Base-by-base conservation (phyloP, 257 asterid genomes). In the Echium plantagineum region DNA sequence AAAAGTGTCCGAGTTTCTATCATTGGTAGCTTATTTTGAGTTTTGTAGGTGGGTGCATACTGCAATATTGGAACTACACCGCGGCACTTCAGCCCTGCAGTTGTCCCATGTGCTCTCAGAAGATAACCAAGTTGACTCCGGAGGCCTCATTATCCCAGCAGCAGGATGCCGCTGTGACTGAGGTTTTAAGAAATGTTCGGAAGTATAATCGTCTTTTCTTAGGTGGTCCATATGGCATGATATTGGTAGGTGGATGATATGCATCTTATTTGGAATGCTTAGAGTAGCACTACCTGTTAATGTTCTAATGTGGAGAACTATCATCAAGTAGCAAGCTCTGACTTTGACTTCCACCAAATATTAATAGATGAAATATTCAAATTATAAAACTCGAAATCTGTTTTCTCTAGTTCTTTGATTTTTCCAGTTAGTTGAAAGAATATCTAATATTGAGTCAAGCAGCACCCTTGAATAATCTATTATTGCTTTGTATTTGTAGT, bases 101-200 rank as follows among this genome's bases (percentile, higher is more conserved):
- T 71, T 88, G 96, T 70, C 96, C 96, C 58, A 85, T 88, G 94
- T 88, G 96, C 80, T 79, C 77, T 12, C 73, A 69, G 72, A 66
- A 54, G 71, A 85, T 88, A 66, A 75, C 80, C 32, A 72, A 63
- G 26, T 72, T 85, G 86, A 80, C 73, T 59, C 94, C 93, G 0
- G 83, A 83, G 74, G 84, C 83, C 18, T 79, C 94, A 31, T 72
- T 85, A 75, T 42, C 49, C 71, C 59, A 59, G 22, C 75, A 66
- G 66, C 72, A 58, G 51, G 84, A 75, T 65, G 69, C 22, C 15
- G 86, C 83, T 60, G 81, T 72, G 31, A 60, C 65, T 65, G 75
- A 78, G 72, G 71, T 87, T 55, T 65, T 87, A 67, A 65, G 53
- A 71, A 74, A 63, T 55, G 82, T 87, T 71, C 72, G 49, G 1